These are phyloP conservation scores for Nannochloropsis oceanica DNA, from an alignment of 108 stramenopile species.

Conservation along the genomic window DNA sequence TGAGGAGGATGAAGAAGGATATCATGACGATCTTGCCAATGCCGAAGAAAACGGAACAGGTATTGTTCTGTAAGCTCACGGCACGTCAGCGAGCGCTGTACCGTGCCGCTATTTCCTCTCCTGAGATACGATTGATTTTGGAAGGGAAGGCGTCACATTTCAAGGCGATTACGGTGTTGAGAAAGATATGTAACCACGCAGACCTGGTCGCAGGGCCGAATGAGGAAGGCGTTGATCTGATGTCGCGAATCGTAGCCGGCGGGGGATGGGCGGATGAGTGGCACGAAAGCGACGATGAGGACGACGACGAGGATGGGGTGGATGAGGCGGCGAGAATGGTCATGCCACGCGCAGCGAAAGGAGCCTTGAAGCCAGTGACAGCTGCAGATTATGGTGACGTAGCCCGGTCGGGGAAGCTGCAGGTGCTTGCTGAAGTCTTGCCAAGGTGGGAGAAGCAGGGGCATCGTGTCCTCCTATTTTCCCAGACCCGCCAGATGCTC, in stretches of 20 bases:
- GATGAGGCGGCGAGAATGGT: slow-evolving; percentile 19
- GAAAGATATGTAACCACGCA: slow-evolving; percentile 95
- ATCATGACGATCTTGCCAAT: slow-evolving; percentile 22
- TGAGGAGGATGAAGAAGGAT: slow-evolving; percentile 54
- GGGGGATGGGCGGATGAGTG: slow-evolving; percentile 26
- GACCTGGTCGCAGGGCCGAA: slow-evolving; percentile 45
- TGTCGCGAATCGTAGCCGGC: background rate
- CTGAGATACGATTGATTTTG: slow-evolving; percentile 37
- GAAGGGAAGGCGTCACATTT: slow-evolving; percentile 50
- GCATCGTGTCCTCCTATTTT: slow-evolving; percentile 86
- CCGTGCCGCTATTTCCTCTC: slow-evolving; percentile 14
- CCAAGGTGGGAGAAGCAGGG: slow-evolving; percentile 79
- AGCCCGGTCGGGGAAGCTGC: slow-evolving; percentile 76
- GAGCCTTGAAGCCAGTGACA: background rate
- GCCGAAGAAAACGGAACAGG: slow-evolving; percentile 75
- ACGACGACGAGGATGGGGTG: slow-evolving; percentile 36
- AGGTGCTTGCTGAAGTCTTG: slow-evolving; percentile 74
- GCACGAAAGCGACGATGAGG: slow-evolving; percentile 28
- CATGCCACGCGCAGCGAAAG: background rate
- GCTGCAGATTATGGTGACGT: slow-evolving; percentile 16
- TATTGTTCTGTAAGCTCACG: slow-evolving; percentile 71
- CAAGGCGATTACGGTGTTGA: slow-evolving; percentile 57
- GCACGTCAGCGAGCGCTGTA: slow-evolving; percentile 47
- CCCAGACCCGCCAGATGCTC: slow-evolving; percentile 84
- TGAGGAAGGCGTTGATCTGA: background rate